A percentile compares a stretch with the other conserved stretches of the same genome.
These are phyloP conservation scores for Neurospora sp. DNA, from an alignment of 495 filamentous ascomycete species.

Conservation along the genomic window DNA sequence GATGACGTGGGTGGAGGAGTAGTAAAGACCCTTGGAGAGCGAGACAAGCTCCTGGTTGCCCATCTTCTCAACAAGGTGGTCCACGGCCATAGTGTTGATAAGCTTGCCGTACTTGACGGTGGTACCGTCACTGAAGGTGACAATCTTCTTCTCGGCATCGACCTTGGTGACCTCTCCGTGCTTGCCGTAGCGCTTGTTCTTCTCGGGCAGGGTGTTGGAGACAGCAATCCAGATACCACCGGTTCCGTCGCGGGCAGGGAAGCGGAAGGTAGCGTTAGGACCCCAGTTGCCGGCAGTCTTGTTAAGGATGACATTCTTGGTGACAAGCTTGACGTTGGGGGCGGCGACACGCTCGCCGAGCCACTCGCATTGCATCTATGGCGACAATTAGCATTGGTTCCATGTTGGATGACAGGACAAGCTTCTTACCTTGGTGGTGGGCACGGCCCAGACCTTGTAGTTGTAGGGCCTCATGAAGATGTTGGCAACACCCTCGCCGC, in stretches of 20 bases:
- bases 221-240: constrained; percentile 99
- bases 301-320: constrained; percentile 88
- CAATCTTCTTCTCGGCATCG: constrained; percentile 71
- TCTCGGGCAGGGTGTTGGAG: constrained; percentile 81
- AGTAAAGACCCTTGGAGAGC: constrained; percentile 88
- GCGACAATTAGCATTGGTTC: background rate
- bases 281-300: constrained; percentile 98
- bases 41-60: constrained; percentile 70
- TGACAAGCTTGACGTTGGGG: constrained; percentile 91
- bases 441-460: constrained; percentile 99
- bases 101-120: constrained; percentile 89
- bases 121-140: constrained; percentile 74
- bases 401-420: background rate
- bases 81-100: constrained; percentile 92
- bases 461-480: constrained; percentile 99
- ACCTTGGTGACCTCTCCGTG: constrained; percentile 77
- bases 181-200: constrained; percentile 84
- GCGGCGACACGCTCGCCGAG: constrained; percentile 97
- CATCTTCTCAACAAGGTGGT: constrained; percentile 79
- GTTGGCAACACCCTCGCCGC: constrained; percentile 83
- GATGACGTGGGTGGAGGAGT: constrained; percentile 94
- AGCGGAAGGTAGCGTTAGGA: constrained; percentile 96
- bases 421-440: constrained; percentile 81
- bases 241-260: constrained; percentile 90
- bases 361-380: constrained; percentile 98